phyloP scores from a whole-genome alignment of 164 flowering plant genomes.

The Vitis amurensis region DNA sequence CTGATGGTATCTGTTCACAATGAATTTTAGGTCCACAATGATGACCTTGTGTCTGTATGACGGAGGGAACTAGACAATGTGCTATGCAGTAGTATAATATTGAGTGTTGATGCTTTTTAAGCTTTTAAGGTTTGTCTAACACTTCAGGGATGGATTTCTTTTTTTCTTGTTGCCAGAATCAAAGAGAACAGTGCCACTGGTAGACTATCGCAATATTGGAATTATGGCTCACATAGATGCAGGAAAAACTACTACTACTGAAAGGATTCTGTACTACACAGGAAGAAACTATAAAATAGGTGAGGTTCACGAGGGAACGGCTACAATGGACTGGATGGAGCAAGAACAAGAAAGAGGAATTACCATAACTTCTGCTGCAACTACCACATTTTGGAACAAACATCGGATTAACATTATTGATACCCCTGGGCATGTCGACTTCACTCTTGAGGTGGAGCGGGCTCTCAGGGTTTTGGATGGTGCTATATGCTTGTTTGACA shows the following conservation, averaged over 20 bases:
- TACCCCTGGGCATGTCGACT: slow-evolving; percentile 98
- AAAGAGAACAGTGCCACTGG: slow-evolving; percentile 64
- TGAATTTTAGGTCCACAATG: background rate
- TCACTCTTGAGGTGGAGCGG: slow-evolving; percentile 97
- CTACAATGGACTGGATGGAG: slow-evolving; percentile 99
- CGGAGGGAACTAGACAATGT: background rate
- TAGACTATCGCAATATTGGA: slow-evolving; percentile 91
- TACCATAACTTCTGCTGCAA: slow-evolving; percentile 96
- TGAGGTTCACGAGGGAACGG: slow-evolving; percentile 96
- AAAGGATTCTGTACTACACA: slow-evolving; percentile 80
- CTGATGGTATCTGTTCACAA: background rate
- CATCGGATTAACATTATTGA: slow-evolving; percentile 93
- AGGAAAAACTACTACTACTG: slow-evolving; percentile 96
- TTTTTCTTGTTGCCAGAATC: slow-evolving; percentile 35
- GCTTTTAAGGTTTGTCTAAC: background rate
- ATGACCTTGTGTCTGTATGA: no score
- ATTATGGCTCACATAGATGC: slow-evolving; percentile 99
- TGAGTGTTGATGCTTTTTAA: background rate
- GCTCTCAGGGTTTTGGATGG: slow-evolving; percentile 97
- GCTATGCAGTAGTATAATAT: background rate
- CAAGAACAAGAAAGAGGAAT: slow-evolving; percentile 98
- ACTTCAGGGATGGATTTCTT: background rate
- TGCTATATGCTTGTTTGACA: slow-evolving; percentile 91
- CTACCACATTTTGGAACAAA: slow-evolving; percentile 87
- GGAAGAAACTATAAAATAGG: slow-evolving; percentile 96